These are phyloP conservation scores for Parsonsia alboflavescens DNA, from an alignment of 257 asterid genomes.

Conservation along the genomic window DNA sequence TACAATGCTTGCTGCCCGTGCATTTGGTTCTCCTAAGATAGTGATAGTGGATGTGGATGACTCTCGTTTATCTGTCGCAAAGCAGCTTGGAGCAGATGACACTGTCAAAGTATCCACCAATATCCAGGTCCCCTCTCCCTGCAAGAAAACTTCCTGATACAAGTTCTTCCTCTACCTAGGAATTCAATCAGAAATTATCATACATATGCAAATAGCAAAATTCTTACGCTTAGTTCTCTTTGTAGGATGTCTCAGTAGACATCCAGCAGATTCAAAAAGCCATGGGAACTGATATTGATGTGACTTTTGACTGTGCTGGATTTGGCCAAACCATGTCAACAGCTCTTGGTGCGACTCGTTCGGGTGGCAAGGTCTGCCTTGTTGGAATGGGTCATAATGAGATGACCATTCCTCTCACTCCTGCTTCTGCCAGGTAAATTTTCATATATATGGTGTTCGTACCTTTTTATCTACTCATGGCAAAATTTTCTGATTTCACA, in stretches of 20 bases:
- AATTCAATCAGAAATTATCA: neutral
- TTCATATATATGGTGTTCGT: neutral
- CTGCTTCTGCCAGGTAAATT: conserved; percentile 78
- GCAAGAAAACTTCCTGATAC: neutral
- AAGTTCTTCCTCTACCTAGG: neutral
- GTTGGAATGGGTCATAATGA: conserved; percentile 75
- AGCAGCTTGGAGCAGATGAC: conserved; percentile 68
- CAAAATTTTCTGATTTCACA: neutral
- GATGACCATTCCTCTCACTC: conserved; percentile 81
- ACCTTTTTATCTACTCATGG: neutral
- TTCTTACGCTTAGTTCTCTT: neutral
- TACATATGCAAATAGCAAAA: neutral
- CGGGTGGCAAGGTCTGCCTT: conserved; percentile 82
- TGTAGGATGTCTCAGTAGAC: conserved; percentile 56
- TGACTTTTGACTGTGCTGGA: conserved; percentile 72
- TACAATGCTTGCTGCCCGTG: conserved; percentile 73
- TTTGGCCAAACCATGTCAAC: conserved; percentile 70
- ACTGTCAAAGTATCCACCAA: conserved; percentile 57
- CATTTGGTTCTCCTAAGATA: conserved; percentile 72
- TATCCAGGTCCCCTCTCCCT: conserved; percentile 32
- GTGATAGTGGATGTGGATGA: conserved; percentile 74
- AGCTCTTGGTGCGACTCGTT: conserved; percentile 57
- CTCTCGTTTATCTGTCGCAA: conserved; percentile 62
- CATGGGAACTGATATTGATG: conserved; percentile 53
- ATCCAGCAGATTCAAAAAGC: conserved; percentile 53